Percentiles rank a stretch among this genome's conserved stretches.
Evolutionary conservation across 805 yeast genomes (phyloP).

Genomic region (fission yeast (Schizosaccharomyces pombe)): DNA sequence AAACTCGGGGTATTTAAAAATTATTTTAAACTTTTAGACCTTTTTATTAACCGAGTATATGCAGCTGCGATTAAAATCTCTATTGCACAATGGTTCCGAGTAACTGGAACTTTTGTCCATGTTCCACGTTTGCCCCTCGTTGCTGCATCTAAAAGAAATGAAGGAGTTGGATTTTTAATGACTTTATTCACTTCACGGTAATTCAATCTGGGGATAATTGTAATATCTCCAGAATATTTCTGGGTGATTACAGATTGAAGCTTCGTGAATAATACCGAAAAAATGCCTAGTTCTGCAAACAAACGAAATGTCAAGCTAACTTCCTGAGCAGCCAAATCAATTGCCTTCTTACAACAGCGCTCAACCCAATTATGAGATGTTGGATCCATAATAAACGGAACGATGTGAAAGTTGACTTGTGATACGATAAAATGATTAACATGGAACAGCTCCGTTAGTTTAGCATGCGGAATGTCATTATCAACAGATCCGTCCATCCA

Average conservation of each 20-base stretch:
- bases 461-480: constrained; percentile 72
- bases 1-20: too few relatives aligned
- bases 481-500: constrained; percentile 94
- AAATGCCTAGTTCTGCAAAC: constrained; percentile 50
- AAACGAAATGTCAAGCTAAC: constrained; percentile 55
- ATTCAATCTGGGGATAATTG: constrained; percentile 60
- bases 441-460: constrained; percentile 87
- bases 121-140: constrained; percentile 75
- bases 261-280: constrained; percentile 48
- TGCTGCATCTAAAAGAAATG: constrained; percentile 42
- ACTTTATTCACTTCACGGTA: constrained; percentile 34
- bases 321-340: constrained; percentile 23
- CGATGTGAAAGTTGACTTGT: constrained; percentile 90
- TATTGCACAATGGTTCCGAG: constrained; percentile 56
- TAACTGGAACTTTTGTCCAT: constrained; percentile 43
- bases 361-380: constrained; percentile 18
- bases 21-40: neutral
- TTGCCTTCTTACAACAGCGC: constrained; percentile 30
- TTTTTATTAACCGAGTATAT: neutral
- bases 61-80: neutral
- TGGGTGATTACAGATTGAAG: constrained; percentile 58
- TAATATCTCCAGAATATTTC: constrained; percentile 78
- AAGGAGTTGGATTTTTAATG: constrained; percentile 61
- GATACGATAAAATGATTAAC: constrained; percentile 94
- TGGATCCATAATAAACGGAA: constrained; percentile 30